phyloP scores from a whole-genome alignment of 2,329 filamentous ascomycete species.

The Aspergillus melleus region DNA sequence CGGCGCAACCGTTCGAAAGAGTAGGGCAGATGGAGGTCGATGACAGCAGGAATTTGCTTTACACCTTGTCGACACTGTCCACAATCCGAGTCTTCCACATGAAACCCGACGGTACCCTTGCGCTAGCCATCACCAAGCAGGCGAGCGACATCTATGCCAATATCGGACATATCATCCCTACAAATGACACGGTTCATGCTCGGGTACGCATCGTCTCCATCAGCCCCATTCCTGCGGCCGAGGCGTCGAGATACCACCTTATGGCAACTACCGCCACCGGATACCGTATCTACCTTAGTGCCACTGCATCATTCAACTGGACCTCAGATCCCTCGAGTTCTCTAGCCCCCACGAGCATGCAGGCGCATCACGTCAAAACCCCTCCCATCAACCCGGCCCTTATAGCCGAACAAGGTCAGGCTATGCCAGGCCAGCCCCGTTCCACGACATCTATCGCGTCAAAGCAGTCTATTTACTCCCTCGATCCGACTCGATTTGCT shows the following conservation, averaged over 20 bases:
- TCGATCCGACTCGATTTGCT: slow-evolving; percentile 43
- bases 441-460: slow-evolving; percentile 46
- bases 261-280: slow-evolving; percentile 90
- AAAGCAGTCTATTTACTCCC: slow-evolving; percentile 48
- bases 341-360: slow-evolving; percentile 87
- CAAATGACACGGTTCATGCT: slow-evolving; percentile 69
- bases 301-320: slow-evolving; percentile 68
- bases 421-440: slow-evolving; percentile 25
- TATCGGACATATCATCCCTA: slow-evolving; percentile 80
- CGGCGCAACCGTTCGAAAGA: slow-evolving; percentile 55
- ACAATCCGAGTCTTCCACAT: slow-evolving; percentile 92
- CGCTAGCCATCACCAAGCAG: slow-evolving; percentile 57
- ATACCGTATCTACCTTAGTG: slow-evolving; percentile 87
- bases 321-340: slow-evolving; percentile 57
- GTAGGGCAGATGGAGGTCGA: slow-evolving; percentile 82
- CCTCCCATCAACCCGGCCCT: slow-evolving; percentile 60
- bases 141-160: slow-evolving; percentile 60
- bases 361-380: slow-evolving; percentile 95
- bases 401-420: slow-evolving; percentile 26
- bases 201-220: slow-evolving; percentile 78
- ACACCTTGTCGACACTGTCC: slow-evolving; percentile 83
- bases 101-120: slow-evolving; percentile 58
- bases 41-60: slow-evolving; percentile 82
- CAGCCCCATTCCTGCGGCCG: slow-evolving; percentile 78
- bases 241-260: slow-evolving; percentile 80